Evolutionary conservation across 805 yeast genomes (phyloP).

Genomic region (Candida nemodendra): DNA sequence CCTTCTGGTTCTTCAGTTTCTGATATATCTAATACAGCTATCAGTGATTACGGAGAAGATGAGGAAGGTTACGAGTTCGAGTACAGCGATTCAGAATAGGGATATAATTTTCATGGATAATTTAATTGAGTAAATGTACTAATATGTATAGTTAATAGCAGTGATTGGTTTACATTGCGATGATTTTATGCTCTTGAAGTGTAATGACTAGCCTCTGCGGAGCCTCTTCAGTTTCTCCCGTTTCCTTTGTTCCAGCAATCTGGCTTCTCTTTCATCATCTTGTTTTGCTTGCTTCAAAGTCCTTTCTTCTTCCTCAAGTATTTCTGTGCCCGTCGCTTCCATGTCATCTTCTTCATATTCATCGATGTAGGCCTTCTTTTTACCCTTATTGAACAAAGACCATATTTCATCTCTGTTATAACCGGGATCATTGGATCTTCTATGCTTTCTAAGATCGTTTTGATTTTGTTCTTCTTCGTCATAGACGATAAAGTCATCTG

Average conservation of each 20-base stretch:
- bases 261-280: constrained; percentile 76
- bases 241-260: constrained; percentile 49
- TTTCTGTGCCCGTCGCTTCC: constrained; percentile 94
- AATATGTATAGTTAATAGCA: constrained; percentile 1
- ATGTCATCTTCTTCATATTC: constrained; percentile 66
- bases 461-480: constrained; percentile 45
- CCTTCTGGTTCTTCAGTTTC: neutral
- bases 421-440: constrained; percentile 34
- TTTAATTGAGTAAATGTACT: neutral
- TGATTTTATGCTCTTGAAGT: too few species aligned
- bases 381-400: constrained; percentile 75
- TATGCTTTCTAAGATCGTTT: constrained; percentile 3
- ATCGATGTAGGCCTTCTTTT: constrained; percentile 44
- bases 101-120: too few species aligned
- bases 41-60: constrained; percentile 8
- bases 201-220: too few species aligned
- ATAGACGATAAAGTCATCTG: constrained; percentile 57
- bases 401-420: constrained; percentile 87
- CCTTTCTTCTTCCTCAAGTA: constrained; percentile 75
- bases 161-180: too few species aligned
- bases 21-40: neutral
- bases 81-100: constrained; percentile 34
- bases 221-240: constrained; percentile 43
- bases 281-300: constrained; percentile 65
- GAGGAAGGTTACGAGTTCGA: constrained; percentile 46